Base-by-base conservation (phyloP, 257 asterid genomes). In the Gentiana macrophylla region DNA sequence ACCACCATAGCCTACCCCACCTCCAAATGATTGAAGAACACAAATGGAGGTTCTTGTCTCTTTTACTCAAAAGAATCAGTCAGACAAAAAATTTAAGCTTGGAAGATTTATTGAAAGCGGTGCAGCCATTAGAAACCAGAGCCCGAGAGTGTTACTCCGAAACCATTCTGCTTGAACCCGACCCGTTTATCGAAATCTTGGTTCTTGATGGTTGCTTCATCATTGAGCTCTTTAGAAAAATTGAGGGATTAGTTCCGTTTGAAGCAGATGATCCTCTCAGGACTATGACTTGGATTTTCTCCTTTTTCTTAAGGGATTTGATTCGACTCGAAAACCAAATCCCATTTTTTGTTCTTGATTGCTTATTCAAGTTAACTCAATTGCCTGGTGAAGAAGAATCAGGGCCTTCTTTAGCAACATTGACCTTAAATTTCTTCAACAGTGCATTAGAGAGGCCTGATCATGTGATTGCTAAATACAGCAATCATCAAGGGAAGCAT, bases 191-290 rank as follows among this genome's bases (percentile, higher is more conserved):
- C 5, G 96, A 90, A 62, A 80, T 90, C 78, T 38, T 86, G 73
- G 95, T 82, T 32, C 70, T 90, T 12, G 98, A 90, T 50, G 98
- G 98, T 43, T 90, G 98, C 55, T 90, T 90, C 37, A 61, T 90
- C 0, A 72, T 90, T 52, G 98, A 90, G 60, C 60, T 90, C 36
- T 77, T 90, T 13, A 61, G 95, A 65, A 86, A 77, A 53, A 61
- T 90, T 11, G 83, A 80, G 0, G 86, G 80, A 10, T 64, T 79
- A 0, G 73, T 79, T 6, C 73, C 83, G 2, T 68, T 69, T 9
- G 94, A 90, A 11, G 67, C 67, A 15, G 87, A 79, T 43, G 95
- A 90, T 70, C 98, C 98, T 0, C 60, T 90, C 47, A 67, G 80
- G 1, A 70, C 84, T 0, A 58, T 86, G 69, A 79, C 94, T 0